These are phyloP conservation scores for Phialemonium atrogriseum DNA, from an alignment of 2,329 filamentous ascomycete species.

Conservation along the genomic window DNA sequence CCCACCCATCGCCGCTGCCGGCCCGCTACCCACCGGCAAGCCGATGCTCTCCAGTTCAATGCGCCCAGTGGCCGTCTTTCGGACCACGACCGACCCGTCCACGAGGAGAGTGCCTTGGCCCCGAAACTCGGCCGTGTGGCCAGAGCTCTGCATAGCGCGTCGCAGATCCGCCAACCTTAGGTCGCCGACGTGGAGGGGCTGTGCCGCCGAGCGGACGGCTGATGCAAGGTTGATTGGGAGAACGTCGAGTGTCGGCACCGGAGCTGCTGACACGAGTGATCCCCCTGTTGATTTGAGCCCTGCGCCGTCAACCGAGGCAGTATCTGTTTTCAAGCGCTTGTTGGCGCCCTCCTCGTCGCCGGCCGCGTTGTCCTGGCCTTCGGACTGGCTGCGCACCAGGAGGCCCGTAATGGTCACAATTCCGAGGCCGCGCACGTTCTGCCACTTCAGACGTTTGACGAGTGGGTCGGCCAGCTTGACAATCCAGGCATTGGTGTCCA, in stretches of 20 bases:
- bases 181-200: constrained; percentile 91
- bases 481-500: constrained; percentile 96
- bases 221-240: constrained; percentile 55
- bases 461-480: constrained; percentile 82
- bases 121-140: constrained; percentile 84
- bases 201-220: constrained; percentile 66
- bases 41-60: constrained; percentile 82
- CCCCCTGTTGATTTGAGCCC: constrained; percentile 3
- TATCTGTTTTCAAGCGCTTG: constrained; percentile 41
- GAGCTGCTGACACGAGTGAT: constrained; percentile 9
- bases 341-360: constrained; percentile 37
- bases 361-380: constrained; percentile 21
- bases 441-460: constrained; percentile 85
- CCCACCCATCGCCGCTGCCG: constrained; percentile 36
- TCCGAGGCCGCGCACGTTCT: constrained; percentile 80
- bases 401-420: constrained; percentile 88
- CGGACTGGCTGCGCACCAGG: constrained; percentile 30
- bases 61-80: constrained; percentile 77
- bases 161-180: constrained; percentile 81
- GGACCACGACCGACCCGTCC: constrained; percentile 78
- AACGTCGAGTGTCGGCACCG: constrained; percentile 43
- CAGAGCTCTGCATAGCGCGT: constrained; percentile 70
- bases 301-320: constrained; percentile 13
- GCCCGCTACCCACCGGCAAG: constrained; percentile 33
- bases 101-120: constrained; percentile 89